Evolutionary conservation across 2,329 filamentous ascomycete genomes (phyloP).

Genomic region (Ophiostoma perfectum): DNA sequence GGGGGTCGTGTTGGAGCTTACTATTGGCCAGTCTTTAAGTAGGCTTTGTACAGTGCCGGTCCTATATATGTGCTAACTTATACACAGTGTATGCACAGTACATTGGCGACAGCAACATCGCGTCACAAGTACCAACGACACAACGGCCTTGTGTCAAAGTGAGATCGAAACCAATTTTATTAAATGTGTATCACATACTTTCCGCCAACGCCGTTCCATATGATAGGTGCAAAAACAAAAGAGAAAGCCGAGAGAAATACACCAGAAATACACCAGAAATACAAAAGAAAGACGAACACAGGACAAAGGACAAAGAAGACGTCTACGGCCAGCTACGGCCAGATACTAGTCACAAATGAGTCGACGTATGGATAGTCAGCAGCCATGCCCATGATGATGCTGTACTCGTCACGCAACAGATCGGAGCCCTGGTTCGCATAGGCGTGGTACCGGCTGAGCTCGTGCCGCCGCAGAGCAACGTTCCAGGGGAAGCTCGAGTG

Average conservation of each 20-base stretch:
- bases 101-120: background rate
- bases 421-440: conserved; percentile 33
- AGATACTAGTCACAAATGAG: conserved; percentile 31
- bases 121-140: too few relatives aligned
- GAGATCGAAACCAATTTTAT: too few relatives aligned
- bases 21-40: background rate
- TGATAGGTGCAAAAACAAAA: background rate
- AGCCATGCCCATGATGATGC: conserved; percentile 33
- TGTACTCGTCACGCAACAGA: conserved; percentile 32
- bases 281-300: background rate
- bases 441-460: conserved; percentile 30
- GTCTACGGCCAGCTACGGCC: conserved; percentile 28
- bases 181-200: too few relatives aligned
- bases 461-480: conserved; percentile 33
- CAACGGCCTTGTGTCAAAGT: too few relatives aligned
- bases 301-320: background rate
- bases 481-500: conserved; percentile 35
- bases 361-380: conserved; percentile 33
- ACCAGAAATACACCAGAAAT: too few relatives aligned
- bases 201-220: too few relatives aligned
- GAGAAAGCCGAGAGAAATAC: background rate
- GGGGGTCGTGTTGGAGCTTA: background rate
- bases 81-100: background rate
- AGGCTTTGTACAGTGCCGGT: too few relatives aligned
- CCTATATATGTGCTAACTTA: background rate